These are phyloP conservation scores for Saccharomyces mikatae DNA, from an alignment of 805 yeast genomes.

Conservation along the genomic window DNA sequence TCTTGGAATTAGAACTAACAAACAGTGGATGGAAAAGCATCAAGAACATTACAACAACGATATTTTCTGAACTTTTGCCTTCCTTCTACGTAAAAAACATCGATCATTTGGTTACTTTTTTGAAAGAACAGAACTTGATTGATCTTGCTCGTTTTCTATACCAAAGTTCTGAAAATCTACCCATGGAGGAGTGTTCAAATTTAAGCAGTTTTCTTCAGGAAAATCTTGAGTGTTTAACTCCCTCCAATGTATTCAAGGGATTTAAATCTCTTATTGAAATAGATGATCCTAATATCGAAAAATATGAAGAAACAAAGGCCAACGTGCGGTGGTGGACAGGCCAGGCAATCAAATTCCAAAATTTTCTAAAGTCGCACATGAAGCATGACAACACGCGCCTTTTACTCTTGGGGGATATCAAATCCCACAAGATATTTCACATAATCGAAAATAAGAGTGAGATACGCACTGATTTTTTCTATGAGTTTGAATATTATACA, in stretches of 20 bases:
- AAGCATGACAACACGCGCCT: slow-evolving; percentile 29
- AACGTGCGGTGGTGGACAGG: slow-evolving; percentile 38
- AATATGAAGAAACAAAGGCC: slow-evolving; percentile 23
- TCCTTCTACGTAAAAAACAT: slow-evolving; percentile 12
- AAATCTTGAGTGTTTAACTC: slow-evolving; percentile 25
- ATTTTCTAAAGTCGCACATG: slow-evolving; percentile 28
- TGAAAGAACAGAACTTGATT: slow-evolving; percentile 42
- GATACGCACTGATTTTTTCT: slow-evolving; percentile 32
- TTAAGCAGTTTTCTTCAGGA: slow-evolving; percentile 35
- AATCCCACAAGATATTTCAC: slow-evolving; percentile 1
- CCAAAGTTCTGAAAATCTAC: slow-evolving; percentile 30
- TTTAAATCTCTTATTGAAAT: slow-evolving; percentile 18
- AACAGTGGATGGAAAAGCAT: slow-evolving; percentile 37
- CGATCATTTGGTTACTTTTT: slow-evolving; percentile 31
- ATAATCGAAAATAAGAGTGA: not conserved
- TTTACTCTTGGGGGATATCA: slow-evolving; percentile 29
- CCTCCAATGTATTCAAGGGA: slow-evolving; percentile 39
- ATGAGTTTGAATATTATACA: slow-evolving; percentile 36
- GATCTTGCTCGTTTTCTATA: slow-evolving; percentile 41
- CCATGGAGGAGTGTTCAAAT: slow-evolving; percentile 43
- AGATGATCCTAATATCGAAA: slow-evolving; percentile 4
- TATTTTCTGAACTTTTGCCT: slow-evolving; percentile 25
- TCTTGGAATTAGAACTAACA: slow-evolving; percentile 45
- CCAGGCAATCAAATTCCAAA: slow-evolving; percentile 32
- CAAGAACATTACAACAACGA: slow-evolving; percentile 25